phyloP scores from a whole-genome alignment of 2,329 filamentous ascomycete species.

The Pseudogymnoascus sp. region DNA sequence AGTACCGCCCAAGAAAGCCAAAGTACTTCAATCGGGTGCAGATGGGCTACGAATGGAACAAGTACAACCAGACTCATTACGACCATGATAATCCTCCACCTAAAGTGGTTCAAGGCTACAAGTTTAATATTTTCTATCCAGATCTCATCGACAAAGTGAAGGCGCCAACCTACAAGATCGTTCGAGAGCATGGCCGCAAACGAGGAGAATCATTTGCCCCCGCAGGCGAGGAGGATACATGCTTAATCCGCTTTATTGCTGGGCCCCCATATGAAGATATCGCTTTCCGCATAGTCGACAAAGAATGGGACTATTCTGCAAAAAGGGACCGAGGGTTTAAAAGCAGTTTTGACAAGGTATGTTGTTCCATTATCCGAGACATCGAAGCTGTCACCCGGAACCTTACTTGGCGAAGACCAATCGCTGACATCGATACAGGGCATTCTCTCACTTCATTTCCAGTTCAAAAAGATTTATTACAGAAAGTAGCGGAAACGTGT shows the following conservation, averaged over 20 bases:
- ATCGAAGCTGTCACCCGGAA: background rate
- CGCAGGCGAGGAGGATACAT: conserved; percentile 94
- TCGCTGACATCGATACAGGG: conserved; percentile 47
- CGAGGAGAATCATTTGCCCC: conserved; percentile 87
- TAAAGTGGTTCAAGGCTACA: conserved; percentile 97
- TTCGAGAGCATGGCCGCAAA: conserved; percentile 82
- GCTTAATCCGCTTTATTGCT: conserved; percentile 89
- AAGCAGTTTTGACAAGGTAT: conserved; percentile 94
- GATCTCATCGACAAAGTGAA: conserved; percentile 92
- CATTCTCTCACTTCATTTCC: conserved; percentile 92
- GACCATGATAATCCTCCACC: conserved; percentile 96
- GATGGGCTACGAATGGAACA: conserved; percentile 99
- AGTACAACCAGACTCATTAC: conserved; percentile 99
- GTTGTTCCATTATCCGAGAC: conserved; percentile 24
- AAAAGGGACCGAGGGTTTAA: conserved; percentile 91
- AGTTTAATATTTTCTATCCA: conserved; percentile 99
- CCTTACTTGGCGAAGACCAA: background rate
- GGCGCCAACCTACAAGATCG: conserved; percentile 91
- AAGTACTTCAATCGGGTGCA: conserved; percentile 96
- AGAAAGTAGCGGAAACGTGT: conserved; percentile 36
- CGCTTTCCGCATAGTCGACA: conserved; percentile 93
- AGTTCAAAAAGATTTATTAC: conserved; percentile 82
- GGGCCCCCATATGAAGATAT: conserved; percentile 95
- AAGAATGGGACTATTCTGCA: conserved; percentile 97
- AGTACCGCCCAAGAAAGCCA: conserved; percentile 84